Conservation (phyloP, 1,139 yeast genomes). For the Protomyces lactucae-debilis region DNA sequence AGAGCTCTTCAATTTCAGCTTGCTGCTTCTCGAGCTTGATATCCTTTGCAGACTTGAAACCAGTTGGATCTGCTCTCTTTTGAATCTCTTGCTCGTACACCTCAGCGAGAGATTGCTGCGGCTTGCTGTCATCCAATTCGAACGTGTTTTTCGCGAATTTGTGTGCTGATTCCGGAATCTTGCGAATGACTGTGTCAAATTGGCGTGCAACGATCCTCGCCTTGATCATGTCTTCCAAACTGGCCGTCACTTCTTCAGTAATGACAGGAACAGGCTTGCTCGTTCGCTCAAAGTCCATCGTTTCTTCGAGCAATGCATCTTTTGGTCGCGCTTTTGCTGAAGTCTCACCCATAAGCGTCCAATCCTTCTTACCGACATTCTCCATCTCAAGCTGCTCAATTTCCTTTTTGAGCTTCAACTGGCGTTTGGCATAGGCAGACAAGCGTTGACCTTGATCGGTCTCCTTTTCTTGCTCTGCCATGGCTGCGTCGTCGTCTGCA, state of each 20-base stretch:
- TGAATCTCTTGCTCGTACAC: slow-evolving; percentile 77
- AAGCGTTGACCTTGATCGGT: slow-evolving; percentile 36
- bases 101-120: slow-evolving; percentile 84
- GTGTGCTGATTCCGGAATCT: slow-evolving; percentile 63
- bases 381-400: slow-evolving; percentile 77
- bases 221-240: slow-evolving; percentile 81
- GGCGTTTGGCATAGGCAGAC: slow-evolving; percentile 61
- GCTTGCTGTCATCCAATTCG: slow-evolving; percentile 79
- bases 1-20: slow-evolving; percentile 67
- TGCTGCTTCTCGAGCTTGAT: slow-evolving; percentile 62
- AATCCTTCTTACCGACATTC: slow-evolving; percentile 80
- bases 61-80: slow-evolving; percentile 46
- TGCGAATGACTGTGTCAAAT: slow-evolving; percentile 78
- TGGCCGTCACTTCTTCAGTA: slow-evolving; percentile 79
- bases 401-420: slow-evolving; percentile 66
- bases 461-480: slow-evolving; percentile 38
- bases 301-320: slow-evolving; percentile 71
- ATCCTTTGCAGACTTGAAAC: slow-evolving; percentile 40
- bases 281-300: slow-evolving; percentile 65
- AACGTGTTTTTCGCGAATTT: slow-evolving; percentile 43
- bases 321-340: slow-evolving; percentile 72
- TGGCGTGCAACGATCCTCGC: slow-evolving; percentile 66
- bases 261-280: slow-evolving; percentile 88
- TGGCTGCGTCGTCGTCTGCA: slow-evolving; percentile 42
- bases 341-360: slow-evolving; percentile 95